Evolutionary conservation across 176 grass and related monocot genomes (phyloP).

Genomic region (Areca catechu): DNA sequence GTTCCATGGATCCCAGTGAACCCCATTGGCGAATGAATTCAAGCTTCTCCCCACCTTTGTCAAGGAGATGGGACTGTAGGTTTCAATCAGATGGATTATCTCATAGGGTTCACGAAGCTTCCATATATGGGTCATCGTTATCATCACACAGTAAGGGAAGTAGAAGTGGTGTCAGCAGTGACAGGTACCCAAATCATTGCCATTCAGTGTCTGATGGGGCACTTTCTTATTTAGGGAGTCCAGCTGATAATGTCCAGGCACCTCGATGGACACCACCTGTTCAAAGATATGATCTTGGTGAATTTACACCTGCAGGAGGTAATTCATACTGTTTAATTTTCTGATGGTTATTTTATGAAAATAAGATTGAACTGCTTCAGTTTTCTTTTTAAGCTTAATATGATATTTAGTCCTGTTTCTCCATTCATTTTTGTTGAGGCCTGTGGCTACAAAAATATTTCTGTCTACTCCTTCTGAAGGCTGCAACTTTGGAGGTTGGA

Average conservation of each 20-base stretch:
- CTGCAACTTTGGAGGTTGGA: too few relatives aligned
- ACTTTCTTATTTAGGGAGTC: constrained; percentile 82
- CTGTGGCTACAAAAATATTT: too few relatives aligned
- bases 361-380: too few relatives aligned
- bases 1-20: constrained; percentile 80
- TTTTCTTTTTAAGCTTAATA: too few relatives aligned
- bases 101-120: constrained; percentile 42
- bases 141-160: constrained; percentile 63
- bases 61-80: constrained; percentile 59
- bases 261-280: constrained; percentile 74
- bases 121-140: constrained; percentile 36
- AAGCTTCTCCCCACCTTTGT: constrained; percentile 74
- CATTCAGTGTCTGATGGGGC: constrained; percentile 93
- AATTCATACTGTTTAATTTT: constrained; percentile 3
- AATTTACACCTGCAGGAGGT: constrained; percentile 79
- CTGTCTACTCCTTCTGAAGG: too few relatives aligned
- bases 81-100: constrained; percentile 53
- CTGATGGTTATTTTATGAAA: too few relatives aligned
- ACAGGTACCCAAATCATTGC: constrained; percentile 59
- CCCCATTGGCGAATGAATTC: constrained; percentile 81
- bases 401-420: too few relatives aligned
- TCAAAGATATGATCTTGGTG: constrained; percentile 78
- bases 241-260: constrained; percentile 64
- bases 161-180: constrained; percentile 45
- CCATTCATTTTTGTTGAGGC: too few relatives aligned